Evolutionary conservation across 1,139 yeast genomes (phyloP).

Genomic region (Kodamaea ohmeri): DNA sequence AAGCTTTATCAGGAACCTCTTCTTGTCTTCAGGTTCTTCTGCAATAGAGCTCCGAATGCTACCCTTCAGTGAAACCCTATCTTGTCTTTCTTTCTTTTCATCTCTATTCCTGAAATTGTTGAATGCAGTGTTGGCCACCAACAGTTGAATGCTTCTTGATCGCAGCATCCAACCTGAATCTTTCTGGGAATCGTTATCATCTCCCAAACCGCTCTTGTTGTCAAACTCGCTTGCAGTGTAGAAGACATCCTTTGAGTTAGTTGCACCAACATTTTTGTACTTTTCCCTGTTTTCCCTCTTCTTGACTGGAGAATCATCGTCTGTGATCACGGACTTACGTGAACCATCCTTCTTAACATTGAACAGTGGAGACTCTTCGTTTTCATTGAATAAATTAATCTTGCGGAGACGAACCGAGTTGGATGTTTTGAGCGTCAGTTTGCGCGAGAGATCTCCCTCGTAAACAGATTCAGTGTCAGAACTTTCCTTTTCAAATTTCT

Average conservation of each 20-base stretch:
- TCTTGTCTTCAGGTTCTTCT: constrained; percentile 5
- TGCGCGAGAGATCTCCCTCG: constrained; percentile 24
- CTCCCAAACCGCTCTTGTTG: neutral
- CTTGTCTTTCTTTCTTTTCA: constrained; percentile 5
- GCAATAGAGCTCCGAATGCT: neutral
- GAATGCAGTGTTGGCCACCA: constrained; percentile 43
- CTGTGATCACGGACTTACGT: constrained; percentile 4
- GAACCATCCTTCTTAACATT: constrained; percentile 13
- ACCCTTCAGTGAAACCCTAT: neutral
- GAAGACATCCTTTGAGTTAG: constrained; percentile 13
- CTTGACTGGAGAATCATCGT: constrained; percentile 3
- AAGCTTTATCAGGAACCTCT: constrained; percentile 4
- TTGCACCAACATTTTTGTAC: constrained; percentile 22
- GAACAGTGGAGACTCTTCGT: constrained; percentile 11
- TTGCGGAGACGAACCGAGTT: constrained; percentile 46
- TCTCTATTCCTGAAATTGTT: constrained; percentile 32
- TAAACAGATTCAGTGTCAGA: constrained; percentile 21
- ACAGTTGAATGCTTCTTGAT: constrained; percentile 23
- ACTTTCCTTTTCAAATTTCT: constrained; percentile 11
- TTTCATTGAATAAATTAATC: constrained; percentile 32
- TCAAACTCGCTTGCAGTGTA: constrained; percentile 10
- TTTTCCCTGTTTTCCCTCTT: constrained; percentile 15
- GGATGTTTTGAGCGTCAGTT: constrained; percentile 39
- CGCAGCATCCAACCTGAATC: constrained; percentile 9
- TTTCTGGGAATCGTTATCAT: constrained; percentile 9